phyloP scores from a whole-genome alignment of 805 yeast species.

The Cyberlindnera maclurae region DNA sequence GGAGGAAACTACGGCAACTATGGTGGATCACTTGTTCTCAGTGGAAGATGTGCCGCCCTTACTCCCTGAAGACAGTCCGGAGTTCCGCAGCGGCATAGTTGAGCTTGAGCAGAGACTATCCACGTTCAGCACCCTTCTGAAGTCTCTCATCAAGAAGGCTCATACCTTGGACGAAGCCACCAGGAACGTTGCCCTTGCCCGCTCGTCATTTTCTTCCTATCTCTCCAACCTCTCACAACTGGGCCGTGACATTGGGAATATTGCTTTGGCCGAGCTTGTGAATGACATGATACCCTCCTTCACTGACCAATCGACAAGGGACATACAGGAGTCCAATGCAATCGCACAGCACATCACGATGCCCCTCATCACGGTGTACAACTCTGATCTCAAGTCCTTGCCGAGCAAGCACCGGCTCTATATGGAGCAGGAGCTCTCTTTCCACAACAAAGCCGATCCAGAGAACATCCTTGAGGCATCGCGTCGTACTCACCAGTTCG shows the following conservation, averaged over 20 bases:
- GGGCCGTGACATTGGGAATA: constrained; percentile 6
- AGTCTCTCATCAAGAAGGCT: constrained; percentile 13
- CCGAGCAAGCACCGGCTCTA: constrained; percentile 9
- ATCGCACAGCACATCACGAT: constrained; percentile 11
- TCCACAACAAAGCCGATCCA: constrained; percentile 1
- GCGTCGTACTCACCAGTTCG: constrained; percentile 30
- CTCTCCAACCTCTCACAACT: constrained; percentile 13
- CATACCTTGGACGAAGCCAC: constrained; percentile 15
- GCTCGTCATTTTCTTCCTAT: constrained; percentile 13
- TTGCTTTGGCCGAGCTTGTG: constrained; percentile 9
- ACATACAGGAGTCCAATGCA: constrained; percentile 16
- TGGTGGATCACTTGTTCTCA: too few species aligned
- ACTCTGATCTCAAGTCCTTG: constrained; percentile 16
- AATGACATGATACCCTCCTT: constrained; percentile 10
- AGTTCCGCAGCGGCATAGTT: constrained; percentile 5
- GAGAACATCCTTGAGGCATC: constrained; percentile 10
- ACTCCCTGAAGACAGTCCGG: constrained; percentile 8
- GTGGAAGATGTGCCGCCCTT: constrained; percentile 6
- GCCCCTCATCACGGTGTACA: constrained; percentile 14
- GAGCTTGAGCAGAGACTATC: constrained; percentile 8
- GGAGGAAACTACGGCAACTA: too few species aligned
- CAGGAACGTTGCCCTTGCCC: constrained; percentile 15
- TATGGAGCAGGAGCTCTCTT: constrained; percentile 6
- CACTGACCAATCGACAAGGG: constrained; percentile 16
- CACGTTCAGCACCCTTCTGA: constrained; percentile 7